phyloP scores from a whole-genome alignment of 192 early-diverging fungal species.

The Powellomyces hirtus region DNA sequence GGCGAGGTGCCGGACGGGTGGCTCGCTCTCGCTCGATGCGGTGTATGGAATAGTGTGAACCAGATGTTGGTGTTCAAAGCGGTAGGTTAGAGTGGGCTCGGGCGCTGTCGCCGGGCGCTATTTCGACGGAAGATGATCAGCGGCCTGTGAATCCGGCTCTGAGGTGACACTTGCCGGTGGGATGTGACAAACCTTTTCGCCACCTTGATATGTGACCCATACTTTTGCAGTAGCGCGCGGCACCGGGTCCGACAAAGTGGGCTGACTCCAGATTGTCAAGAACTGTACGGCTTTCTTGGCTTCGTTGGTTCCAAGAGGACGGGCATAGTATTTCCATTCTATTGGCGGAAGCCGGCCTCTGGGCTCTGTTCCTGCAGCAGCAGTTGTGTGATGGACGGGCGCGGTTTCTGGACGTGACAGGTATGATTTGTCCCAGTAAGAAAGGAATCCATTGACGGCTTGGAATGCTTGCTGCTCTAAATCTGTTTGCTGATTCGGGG shows the following conservation, averaged over 20 bases:
- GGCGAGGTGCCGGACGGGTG: not conserved
- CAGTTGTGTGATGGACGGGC: not conserved
- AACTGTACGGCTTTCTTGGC: slow-evolving; percentile 21
- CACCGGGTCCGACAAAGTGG: slow-evolving; percentile 28
- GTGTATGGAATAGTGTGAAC: slow-evolving; percentile 20
- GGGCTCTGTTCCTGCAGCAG: not conserved
- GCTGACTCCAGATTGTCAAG: slow-evolving; percentile 36
- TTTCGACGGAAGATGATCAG: too few relatives aligned
- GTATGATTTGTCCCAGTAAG: slow-evolving; percentile 4
- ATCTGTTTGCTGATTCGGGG: not conserved
- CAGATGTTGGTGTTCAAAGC: slow-evolving; percentile 36
- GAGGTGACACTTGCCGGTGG: not conserved
- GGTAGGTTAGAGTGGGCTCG: slow-evolving; percentile 21
- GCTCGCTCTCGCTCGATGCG: not conserved
- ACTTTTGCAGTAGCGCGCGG: slow-evolving; percentile 40
- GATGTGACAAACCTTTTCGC: not conserved
- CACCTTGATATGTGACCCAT: slow-evolving; percentile 31
- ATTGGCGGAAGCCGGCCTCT: not conserved
- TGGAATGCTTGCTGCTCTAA: not conserved
- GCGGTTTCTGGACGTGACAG: not conserved
- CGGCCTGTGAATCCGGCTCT: too few relatives aligned
- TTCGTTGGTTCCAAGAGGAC: slow-evolving; percentile 1
- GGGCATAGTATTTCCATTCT: slow-evolving; percentile 21
- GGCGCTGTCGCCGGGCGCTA: slow-evolving; percentile 2
- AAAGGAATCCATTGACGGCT: slow-evolving; percentile 3